Evolutionary conservation across 2,329 filamentous ascomycete species (phyloP).

Genomic region (Cyanodermella asteris): DNA sequence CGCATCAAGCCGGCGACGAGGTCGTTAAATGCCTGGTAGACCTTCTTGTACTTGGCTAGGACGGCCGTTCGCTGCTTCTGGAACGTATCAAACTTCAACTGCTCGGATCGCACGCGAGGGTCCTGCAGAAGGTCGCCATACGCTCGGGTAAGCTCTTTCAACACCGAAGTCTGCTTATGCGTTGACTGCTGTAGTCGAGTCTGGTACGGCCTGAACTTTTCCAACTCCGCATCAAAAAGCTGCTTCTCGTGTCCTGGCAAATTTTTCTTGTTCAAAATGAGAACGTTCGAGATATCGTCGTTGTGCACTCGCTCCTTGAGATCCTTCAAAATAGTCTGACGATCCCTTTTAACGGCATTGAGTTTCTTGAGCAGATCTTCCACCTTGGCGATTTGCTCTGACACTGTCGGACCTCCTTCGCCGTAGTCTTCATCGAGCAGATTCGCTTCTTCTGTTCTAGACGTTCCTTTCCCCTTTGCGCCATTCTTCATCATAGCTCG

Average conservation of each 20-base stretch:
- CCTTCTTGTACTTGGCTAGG: constrained; percentile 68
- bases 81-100: constrained; percentile 82
- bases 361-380: constrained; percentile 82
- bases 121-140: constrained; percentile 84
- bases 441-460: constrained; percentile 44
- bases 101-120: constrained; percentile 78
- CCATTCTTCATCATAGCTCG: constrained; percentile 62
- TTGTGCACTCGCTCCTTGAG: constrained; percentile 95
- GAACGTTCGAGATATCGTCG: constrained; percentile 90
- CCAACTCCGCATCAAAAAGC: constrained; percentile 86
- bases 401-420: constrained; percentile 56
- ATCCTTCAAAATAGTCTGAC: constrained; percentile 82
- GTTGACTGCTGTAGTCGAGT: constrained; percentile 78
- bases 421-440: constrained; percentile 83
- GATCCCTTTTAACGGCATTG: constrained; percentile 76
- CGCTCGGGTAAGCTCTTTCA: constrained; percentile 78
- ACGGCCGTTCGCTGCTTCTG: constrained; percentile 64
- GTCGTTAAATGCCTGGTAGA: constrained; percentile 83
- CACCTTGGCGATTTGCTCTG: constrained; percentile 72
- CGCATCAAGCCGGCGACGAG: constrained; percentile 66
- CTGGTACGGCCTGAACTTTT: constrained; percentile 88
- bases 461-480: constrained; percentile 39
- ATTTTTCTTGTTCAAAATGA: constrained; percentile 95
- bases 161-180: constrained; percentile 79
- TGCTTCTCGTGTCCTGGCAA: constrained; percentile 81